A percentile compares a stretch with the other conserved stretches of the same genome.
Evolutionary conservation across 352 stramenopile genomes (phyloP).

Genomic region (Phytophthora capsici): DNA sequence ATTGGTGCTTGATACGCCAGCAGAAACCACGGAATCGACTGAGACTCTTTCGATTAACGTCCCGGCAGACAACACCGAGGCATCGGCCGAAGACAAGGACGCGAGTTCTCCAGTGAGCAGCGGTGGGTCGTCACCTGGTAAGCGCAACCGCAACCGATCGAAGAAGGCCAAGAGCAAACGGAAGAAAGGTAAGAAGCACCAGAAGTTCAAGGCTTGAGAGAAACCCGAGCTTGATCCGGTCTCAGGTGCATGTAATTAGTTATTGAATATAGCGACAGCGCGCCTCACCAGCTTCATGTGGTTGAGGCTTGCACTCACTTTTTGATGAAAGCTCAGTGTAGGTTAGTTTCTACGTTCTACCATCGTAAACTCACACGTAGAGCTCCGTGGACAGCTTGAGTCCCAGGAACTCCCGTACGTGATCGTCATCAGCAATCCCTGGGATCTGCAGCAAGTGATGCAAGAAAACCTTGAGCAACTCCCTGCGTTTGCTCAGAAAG

Average conservation of each 20-base stretch:
- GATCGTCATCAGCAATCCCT: constrained; percentile 56
- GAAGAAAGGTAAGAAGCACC: constrained; percentile 62
- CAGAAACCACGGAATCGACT: constrained; percentile 13
- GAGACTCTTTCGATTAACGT: constrained; percentile 29
- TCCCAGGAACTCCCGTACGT: constrained; percentile 68
- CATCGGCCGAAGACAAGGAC: constrained; percentile 25
- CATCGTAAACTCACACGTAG: constrained; percentile 50
- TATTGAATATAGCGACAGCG: constrained; percentile 28
- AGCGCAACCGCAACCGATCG: constrained; percentile 37
- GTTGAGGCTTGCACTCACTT: constrained; percentile 17
- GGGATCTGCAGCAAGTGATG: constrained; percentile 72
- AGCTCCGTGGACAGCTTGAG: constrained; percentile 66
- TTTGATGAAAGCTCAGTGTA: constrained; percentile 23
- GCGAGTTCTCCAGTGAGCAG: constrained; percentile 31
- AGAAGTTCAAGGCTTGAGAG: constrained; percentile 35
- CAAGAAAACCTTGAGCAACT: constrained; percentile 61
- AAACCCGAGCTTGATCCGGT: constrained; percentile 8
- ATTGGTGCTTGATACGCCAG: constrained; percentile 22
- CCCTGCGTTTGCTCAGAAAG: constrained; percentile 60
- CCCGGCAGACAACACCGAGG: constrained; percentile 30
- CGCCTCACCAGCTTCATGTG: constrained; percentile 8
- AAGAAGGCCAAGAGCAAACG: constrained; percentile 74
- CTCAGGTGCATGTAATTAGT: constrained; percentile 31
- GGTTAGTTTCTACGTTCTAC: constrained; percentile 7
- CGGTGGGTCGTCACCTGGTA: constrained; percentile 20